Evolutionary conservation across 345 rosid genomes (phyloP).

Genomic region (Nasturtium officinale): DNA sequence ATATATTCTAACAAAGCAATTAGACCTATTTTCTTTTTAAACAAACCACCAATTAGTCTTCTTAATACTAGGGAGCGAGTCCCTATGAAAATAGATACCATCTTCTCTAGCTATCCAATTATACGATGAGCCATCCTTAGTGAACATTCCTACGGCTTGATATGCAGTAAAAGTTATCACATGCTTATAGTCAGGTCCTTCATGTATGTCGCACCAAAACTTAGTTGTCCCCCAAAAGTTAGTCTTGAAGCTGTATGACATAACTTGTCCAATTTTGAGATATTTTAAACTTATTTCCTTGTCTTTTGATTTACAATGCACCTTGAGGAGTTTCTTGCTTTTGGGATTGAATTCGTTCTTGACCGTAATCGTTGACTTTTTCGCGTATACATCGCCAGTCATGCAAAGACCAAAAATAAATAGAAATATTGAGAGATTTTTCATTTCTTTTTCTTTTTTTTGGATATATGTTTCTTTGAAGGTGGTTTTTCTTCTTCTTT

Average conservation of each 20-base stretch:
- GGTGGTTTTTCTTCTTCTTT: neutral
- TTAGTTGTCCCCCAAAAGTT: conserved; percentile 15
- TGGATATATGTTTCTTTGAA: neutral
- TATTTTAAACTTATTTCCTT: neutral
- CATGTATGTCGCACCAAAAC: neutral
- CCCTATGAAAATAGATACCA: conserved; percentile 8
- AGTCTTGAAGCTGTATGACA: neutral
- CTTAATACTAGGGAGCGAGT: neutral
- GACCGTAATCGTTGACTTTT: neutral
- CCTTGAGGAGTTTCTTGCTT: neutral
- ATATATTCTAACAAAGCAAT: neutral
- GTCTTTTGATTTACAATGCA: neutral
- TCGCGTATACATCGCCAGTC: conserved; percentile 11
- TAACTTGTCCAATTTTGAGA: neutral
- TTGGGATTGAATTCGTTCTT: neutral
- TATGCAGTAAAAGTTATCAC: neutral
- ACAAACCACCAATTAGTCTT: neutral
- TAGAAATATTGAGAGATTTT: conserved; percentile 15
- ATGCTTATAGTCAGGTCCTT: neutral
- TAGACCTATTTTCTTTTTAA: neutral
- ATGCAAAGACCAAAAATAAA: conserved; percentile 15
- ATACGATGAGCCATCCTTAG: neutral
- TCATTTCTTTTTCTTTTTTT: conserved; percentile 7
- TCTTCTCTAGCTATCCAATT: conserved; percentile 13
- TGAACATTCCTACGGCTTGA: neutral